These are phyloP conservation scores for Crithidia fasciculata DNA, from an alignment of 208 protist species.

Conservation along the genomic window DNA sequence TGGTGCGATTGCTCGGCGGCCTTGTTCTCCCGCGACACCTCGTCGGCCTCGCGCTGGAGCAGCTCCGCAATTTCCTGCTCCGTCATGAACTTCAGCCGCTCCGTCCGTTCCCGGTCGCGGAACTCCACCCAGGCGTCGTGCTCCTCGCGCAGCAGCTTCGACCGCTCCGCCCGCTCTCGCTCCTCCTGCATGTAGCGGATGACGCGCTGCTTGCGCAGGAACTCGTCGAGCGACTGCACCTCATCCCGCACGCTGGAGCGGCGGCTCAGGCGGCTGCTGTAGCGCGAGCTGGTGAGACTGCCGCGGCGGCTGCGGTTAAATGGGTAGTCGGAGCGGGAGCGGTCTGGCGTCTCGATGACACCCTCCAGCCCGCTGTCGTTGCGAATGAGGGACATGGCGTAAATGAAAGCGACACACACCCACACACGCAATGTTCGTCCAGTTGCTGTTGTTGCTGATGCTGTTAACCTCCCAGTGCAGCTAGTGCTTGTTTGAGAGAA, in stretches of 20 bases:
- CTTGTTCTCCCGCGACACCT: constrained; percentile 46
- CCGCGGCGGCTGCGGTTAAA: constrained; percentile 38
- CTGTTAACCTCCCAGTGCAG: not conserved
- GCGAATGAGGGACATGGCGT: constrained; percentile 16
- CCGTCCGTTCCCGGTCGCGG: constrained; percentile 61
- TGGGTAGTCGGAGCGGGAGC: constrained; percentile 32
- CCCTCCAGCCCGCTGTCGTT: not conserved
- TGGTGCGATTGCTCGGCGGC: constrained; percentile 42
- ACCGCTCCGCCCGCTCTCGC: constrained; percentile 69
- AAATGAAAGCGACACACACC: not conserved
- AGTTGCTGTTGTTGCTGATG: not conserved
- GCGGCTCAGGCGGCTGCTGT: constrained; percentile 69
- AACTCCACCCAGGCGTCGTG: constrained; percentile 79
- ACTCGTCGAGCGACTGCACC: constrained; percentile 76
- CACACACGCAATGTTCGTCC: too few species aligned
- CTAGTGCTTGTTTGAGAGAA: not conserved
- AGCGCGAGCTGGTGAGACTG: constrained; percentile 62
- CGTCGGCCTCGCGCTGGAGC: constrained; percentile 64
- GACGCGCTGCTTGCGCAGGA: constrained; percentile 83
- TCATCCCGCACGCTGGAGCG: constrained; percentile 82
- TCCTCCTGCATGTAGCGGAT: constrained; percentile 88
- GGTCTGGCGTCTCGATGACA: constrained; percentile 29
- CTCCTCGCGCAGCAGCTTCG: constrained; percentile 72
- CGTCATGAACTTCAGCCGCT: constrained; percentile 78
- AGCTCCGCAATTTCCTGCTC: constrained; percentile 74